Percentiles rank a stretch among this genome's conserved stretches.
phyloP scores from a whole-genome alignment of 352 stramenopile species.

The Thraustochytrium sp. region DNA sequence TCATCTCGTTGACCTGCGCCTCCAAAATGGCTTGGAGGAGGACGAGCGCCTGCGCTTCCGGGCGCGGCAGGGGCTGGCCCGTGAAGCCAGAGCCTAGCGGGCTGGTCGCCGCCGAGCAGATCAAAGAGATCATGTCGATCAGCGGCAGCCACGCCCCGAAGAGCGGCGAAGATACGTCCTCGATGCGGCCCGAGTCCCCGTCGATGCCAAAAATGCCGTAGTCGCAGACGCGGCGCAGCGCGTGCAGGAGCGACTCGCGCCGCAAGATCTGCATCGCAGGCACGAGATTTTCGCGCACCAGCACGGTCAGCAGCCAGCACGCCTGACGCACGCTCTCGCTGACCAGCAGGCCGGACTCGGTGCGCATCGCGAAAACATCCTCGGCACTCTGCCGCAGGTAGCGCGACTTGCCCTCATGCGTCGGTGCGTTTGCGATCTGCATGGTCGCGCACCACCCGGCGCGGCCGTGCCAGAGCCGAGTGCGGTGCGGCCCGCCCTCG shows the following conservation, averaged over 20 bases:
- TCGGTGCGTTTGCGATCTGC: not conserved
- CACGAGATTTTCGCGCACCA: conserved; percentile 1
- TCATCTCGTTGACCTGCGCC: conserved; percentile 30
- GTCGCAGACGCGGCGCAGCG: conserved; percentile 10
- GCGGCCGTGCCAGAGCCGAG: conserved; percentile 26
- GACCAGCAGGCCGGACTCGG: not conserved
- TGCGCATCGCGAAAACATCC: not conserved
- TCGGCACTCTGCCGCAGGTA: conserved; percentile 8
- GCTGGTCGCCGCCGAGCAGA: not conserved
- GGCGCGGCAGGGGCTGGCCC: not conserved
- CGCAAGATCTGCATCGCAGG: not conserved
- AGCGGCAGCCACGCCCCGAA: conserved; percentile 12
- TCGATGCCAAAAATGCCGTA: conserved; percentile 35
- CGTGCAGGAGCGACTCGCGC: not conserved
- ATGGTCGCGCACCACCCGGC: conserved; percentile 34
- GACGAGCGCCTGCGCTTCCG: not conserved
- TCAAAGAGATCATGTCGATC: conserved; percentile 5
- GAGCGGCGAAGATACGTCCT: conserved; percentile 2
- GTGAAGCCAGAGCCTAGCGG: not conserved
- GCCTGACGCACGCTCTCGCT: conserved; percentile 1
- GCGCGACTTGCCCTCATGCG: not conserved
- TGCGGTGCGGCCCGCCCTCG: conserved; percentile 11
- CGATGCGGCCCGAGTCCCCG: conserved; percentile 16
- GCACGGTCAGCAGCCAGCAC: conserved; percentile 18
- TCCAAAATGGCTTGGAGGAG: conserved; percentile 15